Base-by-base conservation (phyloP, 371 early-diverging fungal species). In the Mucor mucedo region DNA sequence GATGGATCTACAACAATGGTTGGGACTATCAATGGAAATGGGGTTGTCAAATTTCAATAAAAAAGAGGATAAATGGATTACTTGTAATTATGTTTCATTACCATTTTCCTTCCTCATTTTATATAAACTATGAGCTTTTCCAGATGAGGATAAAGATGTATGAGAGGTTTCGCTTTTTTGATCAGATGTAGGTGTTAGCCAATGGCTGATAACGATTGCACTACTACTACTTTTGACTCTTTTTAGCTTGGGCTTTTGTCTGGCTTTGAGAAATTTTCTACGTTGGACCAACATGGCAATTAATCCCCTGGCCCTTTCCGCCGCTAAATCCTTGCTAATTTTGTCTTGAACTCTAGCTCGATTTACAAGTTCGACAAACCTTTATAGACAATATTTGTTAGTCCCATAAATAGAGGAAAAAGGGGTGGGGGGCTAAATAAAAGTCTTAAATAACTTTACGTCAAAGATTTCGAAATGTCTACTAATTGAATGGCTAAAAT, bases 401-500 rank as follows among this genome's bases (percentile, higher is more conserved):
- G 6, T 54, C 32, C 27, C 11, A 52, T 16, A n/a, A 30, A 35
- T 40, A 21, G 21, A 21, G 21, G 21, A 21, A 21, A 21, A 21
- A 1, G 21, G 21, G 21, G 21, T 0, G 21, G 21, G 21, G 1
- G 21, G 41, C 8, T 11, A 13, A 32, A 8, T 58, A 16, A 61
- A 30, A 2, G 10, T 52, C 8, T 8, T 3, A 29, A 35, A 35
- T 8, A 35, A 35, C 6, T 71, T 60, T 80, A 82, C 82, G 77
- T 82, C 1, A 84, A 65, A 0, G 85, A 76, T 53, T 77, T 75
- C 10, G 78, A 71, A 6, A 69, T 70, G 65, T 84, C 82, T 2
- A 83, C 80, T 5, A 83, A 58, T 7, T 72, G 78, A 52, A 80
- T 69, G 2, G 82, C 77, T 1, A 84, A 60, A 9, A 80, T 81